A percentile compares a stretch with the other conserved stretches of the same genome.
Evolutionary conservation across 2,329 filamentous ascomycete genomes (phyloP).

Genomic region (Magnaporthiopsis rhizophila): DNA sequence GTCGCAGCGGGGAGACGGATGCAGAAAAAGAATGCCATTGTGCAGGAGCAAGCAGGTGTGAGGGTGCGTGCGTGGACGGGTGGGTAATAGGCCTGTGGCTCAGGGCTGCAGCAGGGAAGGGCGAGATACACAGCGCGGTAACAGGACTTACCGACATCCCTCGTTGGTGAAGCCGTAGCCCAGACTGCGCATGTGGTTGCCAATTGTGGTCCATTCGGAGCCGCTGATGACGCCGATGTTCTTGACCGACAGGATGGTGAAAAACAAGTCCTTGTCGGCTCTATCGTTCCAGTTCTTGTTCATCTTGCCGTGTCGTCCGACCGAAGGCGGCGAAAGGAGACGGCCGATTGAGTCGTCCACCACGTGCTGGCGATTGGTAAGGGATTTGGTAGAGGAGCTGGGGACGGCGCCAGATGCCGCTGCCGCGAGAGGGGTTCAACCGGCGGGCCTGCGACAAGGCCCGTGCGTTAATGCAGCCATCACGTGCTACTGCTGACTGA

Average conservation of each 20-base stretch:
- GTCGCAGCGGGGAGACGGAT: not conserved
- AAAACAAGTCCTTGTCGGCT: constrained; percentile 56
- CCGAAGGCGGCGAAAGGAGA: not conserved
- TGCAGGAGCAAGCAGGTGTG: not conserved
- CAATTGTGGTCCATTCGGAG: constrained; percentile 53
- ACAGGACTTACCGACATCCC: constrained; percentile 48
- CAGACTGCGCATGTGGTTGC: constrained; percentile 49
- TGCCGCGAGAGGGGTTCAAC: not conserved
- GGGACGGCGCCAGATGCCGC: not conserved
- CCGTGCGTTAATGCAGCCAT: not conserved
- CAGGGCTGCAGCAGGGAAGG: not conserved
- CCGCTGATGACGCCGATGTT: constrained; percentile 57
- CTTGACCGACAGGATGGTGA: constrained; percentile 54
- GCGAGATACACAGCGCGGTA: not conserved
- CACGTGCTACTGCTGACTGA: not conserved
- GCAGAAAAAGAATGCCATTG: not conserved
- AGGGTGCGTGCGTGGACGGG: not conserved
- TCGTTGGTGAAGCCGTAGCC: constrained; percentile 59
- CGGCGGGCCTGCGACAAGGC: not conserved
- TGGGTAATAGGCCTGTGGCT: not conserved
- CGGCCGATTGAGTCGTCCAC: constrained; percentile 4
- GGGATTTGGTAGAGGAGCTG: constrained; percentile 20
- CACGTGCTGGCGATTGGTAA: constrained; percentile 10
- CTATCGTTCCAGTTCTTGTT: constrained; percentile 55
- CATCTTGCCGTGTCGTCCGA: constrained; percentile 23